Evolutionary conservation across 192 early-diverging fungal species (phyloP), one percentile per base, ranked within the genome.

Genomic region (Podila clonocystis): DNA sequence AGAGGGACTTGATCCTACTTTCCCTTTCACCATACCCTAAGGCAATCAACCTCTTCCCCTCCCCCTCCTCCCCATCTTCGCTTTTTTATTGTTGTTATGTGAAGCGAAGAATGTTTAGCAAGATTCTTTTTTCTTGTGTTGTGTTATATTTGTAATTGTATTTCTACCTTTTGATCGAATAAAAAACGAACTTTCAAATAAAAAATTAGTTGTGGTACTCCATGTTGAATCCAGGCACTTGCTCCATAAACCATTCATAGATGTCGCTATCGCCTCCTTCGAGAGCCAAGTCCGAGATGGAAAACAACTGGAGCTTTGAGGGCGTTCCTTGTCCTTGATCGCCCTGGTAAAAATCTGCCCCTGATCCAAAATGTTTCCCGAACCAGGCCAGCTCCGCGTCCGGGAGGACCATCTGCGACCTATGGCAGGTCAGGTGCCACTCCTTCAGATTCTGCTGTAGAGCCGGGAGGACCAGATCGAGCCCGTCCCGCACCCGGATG

Each of bases 401-500:
- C 2, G 8, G n/a, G 8, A 55, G 24, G 20, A 17, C 17, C n/a
- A 26, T 9, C 52, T 24, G 52, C n/a, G 24, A 11, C 24, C 8
- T 1, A 22, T 55, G 52, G 52, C 24, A 9, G 52, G 24, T 12
- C 52, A 55, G 12, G 24, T 26, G 52, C 52, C 52, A 55, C 24
- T 20, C n/a, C 0, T 0, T 9, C 52, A 55, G 24, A 17, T 55
- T 55, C n/a, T 55, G 52, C 24, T 55, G 52, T 4, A 55, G 7
- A 2, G 52, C 52, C 8, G 52, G 52, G 7, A 77, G 12, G 12
- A 58, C 52, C 1, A 71, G 50, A 0, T 61, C 75, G 2, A 77
- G 64, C 0, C 68, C 68, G 17, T 70, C 68, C 34, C 66, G 29
- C n/a, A 66, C 33, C 2, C 68, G 63, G 29, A 77, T 50, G 20